Evolutionary conservation across 345 rosid genomes (phyloP), one percentile per base, ranked within the genome.

Genomic region (Citrus mangshanensis): DNA sequence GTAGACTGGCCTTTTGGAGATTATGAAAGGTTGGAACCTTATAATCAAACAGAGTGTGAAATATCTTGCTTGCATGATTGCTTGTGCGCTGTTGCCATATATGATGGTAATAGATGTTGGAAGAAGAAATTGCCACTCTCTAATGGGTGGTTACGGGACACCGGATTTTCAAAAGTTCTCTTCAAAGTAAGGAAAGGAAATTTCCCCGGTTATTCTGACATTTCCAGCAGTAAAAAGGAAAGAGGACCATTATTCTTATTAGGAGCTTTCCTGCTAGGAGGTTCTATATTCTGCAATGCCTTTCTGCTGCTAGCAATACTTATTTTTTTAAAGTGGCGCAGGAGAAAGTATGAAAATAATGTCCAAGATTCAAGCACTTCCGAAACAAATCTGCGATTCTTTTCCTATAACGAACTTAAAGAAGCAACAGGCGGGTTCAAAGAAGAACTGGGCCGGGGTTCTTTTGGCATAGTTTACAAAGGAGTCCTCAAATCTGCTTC

Each of bases 371-470:
- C 77, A 6, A 65, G 49, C 55, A 18, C 6, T 66, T 72, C 27
- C 19, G 77, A 64, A 42, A 27, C 81, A 13, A 83, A 78, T 74
- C 5, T 83, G 81, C 77, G 35, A 58, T 55, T 10, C 60, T 83
- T 80, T 56, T 55, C 77, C 58, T 70, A 77, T 67, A n/a, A 46
- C 70, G 83, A 83, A 35, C 81, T 83, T 1, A 27, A 69, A 56
- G 74, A 77, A 51, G 83, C 81, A 24, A 80, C 84, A 9, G 49
- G 73, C 7, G 72, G 78, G 30, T 84, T 84, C 68, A 79, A n/a
- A 70, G 85, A 84, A 82, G 77, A 81, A 70, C 56, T 84, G 0
- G 87, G 87, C 22, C 79, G 81, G 64, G 87, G 87, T 28, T 79
- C 87, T 70, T 79, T 78, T 24, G 87, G 83, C 21, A 65, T 77